A percentile compares a stretch with the other conserved stretches of the same genome.
Conservation (phyloP, 345 rosid species). For the Melastoma malabathricum region DNA sequence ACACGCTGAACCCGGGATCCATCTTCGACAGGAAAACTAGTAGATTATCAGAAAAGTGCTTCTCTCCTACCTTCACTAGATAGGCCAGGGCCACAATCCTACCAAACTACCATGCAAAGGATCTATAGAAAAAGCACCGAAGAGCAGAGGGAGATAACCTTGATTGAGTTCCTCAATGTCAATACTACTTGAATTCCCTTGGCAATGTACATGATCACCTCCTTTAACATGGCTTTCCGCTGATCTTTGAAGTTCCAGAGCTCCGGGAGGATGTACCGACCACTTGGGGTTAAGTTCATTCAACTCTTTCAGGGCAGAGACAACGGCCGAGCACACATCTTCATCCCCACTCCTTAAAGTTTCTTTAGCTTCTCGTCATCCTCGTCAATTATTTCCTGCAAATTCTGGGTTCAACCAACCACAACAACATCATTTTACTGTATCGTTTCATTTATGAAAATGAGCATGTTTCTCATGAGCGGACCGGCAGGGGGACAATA, state of each 20-base stretch:
- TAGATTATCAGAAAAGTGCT: no score
- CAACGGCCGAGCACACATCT: slow-evolving; percentile 36
- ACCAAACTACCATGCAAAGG: background rate
- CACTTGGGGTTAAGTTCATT: slow-evolving; percentile 69
- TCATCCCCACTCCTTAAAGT: slow-evolving; percentile 57
- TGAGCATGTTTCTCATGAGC: background rate
- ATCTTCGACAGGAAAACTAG: no score
- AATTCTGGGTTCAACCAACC: background rate
- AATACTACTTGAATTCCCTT: no score
- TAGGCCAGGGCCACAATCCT: background rate
- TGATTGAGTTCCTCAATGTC: slow-evolving; percentile 22
- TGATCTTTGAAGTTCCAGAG: slow-evolving; percentile 56
- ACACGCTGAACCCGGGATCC: no score
- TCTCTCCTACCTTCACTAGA: background rate
- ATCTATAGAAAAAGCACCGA: no score
- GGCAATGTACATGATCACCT: slow-evolving; percentile 41
- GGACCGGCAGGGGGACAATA: no score
- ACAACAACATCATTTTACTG: background rate
- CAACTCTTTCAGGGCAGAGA: slow-evolving; percentile 53
- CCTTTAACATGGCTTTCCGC: slow-evolving; percentile 75
- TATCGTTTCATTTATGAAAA: slow-evolving; percentile 2
- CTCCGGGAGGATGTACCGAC: slow-evolving; percentile 40
- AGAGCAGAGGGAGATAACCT: no score
- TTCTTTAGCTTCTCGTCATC: slow-evolving; percentile 47
- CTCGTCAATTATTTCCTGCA: slow-evolving; percentile 60